phyloP scores from a whole-genome alignment of 2,329 filamentous ascomycete genomes.

The Acrocalymma vagum region DNA sequence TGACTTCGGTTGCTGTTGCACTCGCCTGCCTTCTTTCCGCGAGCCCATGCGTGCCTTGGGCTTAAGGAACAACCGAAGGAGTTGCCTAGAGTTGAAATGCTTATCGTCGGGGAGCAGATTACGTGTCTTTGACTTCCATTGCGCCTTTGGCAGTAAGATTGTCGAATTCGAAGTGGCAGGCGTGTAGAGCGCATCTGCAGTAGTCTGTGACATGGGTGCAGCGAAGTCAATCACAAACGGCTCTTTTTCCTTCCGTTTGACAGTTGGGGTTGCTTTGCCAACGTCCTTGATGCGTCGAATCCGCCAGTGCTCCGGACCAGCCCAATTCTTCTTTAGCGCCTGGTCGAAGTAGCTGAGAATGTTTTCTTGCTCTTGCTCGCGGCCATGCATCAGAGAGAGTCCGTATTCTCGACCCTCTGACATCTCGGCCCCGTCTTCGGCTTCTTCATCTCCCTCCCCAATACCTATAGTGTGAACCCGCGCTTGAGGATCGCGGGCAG shows the following conservation, averaged over 20 bases:
- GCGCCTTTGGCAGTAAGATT: slow-evolving; percentile 88
- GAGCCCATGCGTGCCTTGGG: slow-evolving; percentile 85
- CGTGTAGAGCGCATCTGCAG: slow-evolving; percentile 82
- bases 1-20: slow-evolving; percentile 27
- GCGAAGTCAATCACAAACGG: slow-evolving; percentile 93
- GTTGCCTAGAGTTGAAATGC: slow-evolving; percentile 93
- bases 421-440: slow-evolving; percentile 57
- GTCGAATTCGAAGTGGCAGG: slow-evolving; percentile 80
- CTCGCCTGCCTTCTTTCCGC: slow-evolving; percentile 58
- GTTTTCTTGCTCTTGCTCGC: slow-evolving; percentile 82
- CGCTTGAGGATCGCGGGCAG: slow-evolving; percentile 85
- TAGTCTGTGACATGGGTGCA: slow-evolving; percentile 73
- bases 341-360: slow-evolving; percentile 99
- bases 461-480: slow-evolving; percentile 74
- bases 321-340: slow-evolving; percentile 96
- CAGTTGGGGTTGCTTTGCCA: slow-evolving; percentile 65
- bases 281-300: slow-evolving; percentile 88
- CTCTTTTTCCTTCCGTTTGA: slow-evolving; percentile 91
- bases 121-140: slow-evolving; percentile 92
- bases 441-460: slow-evolving; percentile 63
- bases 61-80: slow-evolving; percentile 91
- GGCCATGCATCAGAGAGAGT: slow-evolving; percentile 77
- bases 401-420: slow-evolving; percentile 75
- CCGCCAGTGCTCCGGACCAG: slow-evolving; percentile 97
- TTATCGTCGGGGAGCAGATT: slow-evolving; percentile 97